A percentile compares a stretch with the other conserved stretches of the same genome.
Evolutionary conservation across 495 filamentous ascomycete species (phyloP).

Genomic region (Penicillium dipodomyicola): DNA sequence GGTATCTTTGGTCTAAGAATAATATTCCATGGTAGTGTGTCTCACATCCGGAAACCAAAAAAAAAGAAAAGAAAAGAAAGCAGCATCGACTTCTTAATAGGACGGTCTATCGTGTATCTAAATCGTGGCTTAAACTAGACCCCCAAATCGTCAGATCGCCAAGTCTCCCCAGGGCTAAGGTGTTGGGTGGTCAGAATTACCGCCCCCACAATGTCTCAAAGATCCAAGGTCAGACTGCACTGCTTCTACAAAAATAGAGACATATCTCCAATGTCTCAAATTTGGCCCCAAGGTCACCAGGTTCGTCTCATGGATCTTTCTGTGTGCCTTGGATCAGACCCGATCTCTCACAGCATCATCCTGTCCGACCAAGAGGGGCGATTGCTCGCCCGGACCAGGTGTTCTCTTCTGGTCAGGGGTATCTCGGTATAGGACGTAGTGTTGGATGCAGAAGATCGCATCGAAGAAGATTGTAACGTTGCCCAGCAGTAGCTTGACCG

Average conservation of each 20-base stretch:
- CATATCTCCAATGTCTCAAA: constrained; percentile 18
- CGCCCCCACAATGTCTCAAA: constrained; percentile 20
- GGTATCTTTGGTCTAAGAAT: not conserved
- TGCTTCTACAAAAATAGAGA: constrained; percentile 19
- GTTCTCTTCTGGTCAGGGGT: constrained; percentile 21
- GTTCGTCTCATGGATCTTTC: not conserved
- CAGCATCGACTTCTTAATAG: not conserved
- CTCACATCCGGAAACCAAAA: not conserved
- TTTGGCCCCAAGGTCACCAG: constrained; percentile 9
- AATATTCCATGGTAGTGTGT: not conserved
- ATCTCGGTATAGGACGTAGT: constrained; percentile 72
- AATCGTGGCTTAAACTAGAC: constrained; percentile 1
- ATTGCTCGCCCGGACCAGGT: constrained; percentile 18
- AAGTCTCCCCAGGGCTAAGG: not conserved
- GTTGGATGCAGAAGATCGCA: constrained; percentile 78
- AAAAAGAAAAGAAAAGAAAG: not conserved
- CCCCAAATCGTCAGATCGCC: not conserved
- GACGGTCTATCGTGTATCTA: constrained; percentile 1
- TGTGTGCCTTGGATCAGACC: not conserved
- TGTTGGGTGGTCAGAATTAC: not conserved
- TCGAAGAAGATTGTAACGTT: constrained; percentile 88
- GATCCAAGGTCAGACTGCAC: not conserved
- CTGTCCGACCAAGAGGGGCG: constrained; percentile 31
- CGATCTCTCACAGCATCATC: constrained; percentile 5
- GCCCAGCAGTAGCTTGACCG: constrained; percentile 81